A percentile compares a stretch with the other conserved stretches of the same genome.
phyloP scores from a whole-genome alignment of 805 yeast species.

The Saccharomycopsis fermentans region DNA sequence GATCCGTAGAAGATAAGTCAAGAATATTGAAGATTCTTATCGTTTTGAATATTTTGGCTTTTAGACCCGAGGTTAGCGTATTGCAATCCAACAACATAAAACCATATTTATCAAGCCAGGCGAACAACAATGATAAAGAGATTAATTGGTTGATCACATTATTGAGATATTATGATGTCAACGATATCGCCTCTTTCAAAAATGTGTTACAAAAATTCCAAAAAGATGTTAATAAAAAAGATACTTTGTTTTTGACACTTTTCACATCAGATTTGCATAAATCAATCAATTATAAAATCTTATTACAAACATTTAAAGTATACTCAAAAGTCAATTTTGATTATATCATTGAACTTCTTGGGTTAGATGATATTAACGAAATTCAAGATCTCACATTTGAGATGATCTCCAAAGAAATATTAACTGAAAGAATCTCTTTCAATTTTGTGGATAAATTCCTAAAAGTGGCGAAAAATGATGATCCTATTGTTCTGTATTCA shows the following conservation, averaged over 20 bases:
- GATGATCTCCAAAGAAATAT: conserved; percentile 4
- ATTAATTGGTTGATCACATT: conserved; percentile 2
- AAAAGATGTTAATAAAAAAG: background rate
- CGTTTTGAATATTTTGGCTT: conserved; percentile 42
- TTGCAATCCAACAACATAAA: conserved; percentile 65
- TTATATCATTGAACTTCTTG: conserved; percentile 1
- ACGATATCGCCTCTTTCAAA: conserved; percentile 7
- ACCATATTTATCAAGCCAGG: conserved; percentile 30
- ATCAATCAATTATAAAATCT: conserved; percentile 9
- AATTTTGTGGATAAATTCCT: conserved; percentile 3
- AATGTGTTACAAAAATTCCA: background rate
- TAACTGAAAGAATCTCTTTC: conserved; percentile 5
- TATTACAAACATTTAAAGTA: conserved; percentile 7
- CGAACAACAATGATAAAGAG: conserved; percentile 6
- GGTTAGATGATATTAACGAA: background rate
- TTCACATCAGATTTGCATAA: conserved; percentile 4
- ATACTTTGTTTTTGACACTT: background rate
- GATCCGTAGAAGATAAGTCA: conserved; percentile 47
- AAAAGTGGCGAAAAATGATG: background rate
- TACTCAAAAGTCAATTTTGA: conserved; percentile 3
- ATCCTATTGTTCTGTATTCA: background rate
- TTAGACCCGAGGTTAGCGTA: conserved; percentile 59
- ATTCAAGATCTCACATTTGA: conserved; percentile 13
- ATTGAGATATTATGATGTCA: conserved; percentile 3
- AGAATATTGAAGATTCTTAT: conserved; percentile 51